Percentiles rank a stretch among this genome's conserved stretches.
Evolutionary conservation across 202 grass and related monocot species (phyloP).

Genomic region (Zizania palustris): DNA sequence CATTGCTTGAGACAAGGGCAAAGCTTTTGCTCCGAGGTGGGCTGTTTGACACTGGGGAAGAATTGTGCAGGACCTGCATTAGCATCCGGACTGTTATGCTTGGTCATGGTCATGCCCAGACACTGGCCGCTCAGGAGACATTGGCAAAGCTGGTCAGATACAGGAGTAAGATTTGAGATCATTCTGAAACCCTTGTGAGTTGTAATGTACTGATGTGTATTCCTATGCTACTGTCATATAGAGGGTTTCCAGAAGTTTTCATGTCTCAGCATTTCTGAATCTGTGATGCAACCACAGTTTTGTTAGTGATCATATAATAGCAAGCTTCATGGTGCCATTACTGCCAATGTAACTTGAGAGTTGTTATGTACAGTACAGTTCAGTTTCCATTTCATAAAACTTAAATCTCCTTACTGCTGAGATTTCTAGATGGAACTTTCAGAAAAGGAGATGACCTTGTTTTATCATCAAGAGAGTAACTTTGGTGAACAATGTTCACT

Average conservation of each 20-base stretch:
- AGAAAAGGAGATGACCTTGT: constrained; percentile 7
- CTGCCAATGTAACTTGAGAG: constrained; percentile 36
- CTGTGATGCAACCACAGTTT: constrained; percentile 48
- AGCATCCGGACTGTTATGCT: constrained; percentile 98
- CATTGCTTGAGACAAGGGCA: constrained; percentile 74
- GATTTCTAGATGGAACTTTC: constrained; percentile 21
- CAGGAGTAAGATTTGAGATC: constrained; percentile 85
- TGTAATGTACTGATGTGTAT: constrained; percentile 7
- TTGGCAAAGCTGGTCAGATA: constrained; percentile 91
- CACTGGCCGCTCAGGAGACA: constrained; percentile 88
- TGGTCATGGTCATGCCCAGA: constrained; percentile 78
- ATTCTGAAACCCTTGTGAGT: not conserved
- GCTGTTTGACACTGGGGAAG: constrained; percentile 79
- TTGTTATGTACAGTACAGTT: constrained; percentile 57
- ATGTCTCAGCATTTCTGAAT: constrained; percentile 15
- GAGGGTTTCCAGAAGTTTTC: constrained; percentile 28
- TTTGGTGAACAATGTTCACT: constrained; percentile 5
- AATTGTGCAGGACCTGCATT: constrained; percentile 89
- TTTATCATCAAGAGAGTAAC: not conserved
- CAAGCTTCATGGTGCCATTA: constrained; percentile 35
- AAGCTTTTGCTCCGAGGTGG: constrained; percentile 87
- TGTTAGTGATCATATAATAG: constrained; percentile 44
- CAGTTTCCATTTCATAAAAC: constrained; percentile 40
- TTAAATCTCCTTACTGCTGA: constrained; percentile 18
- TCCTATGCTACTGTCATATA: constrained; percentile 2